These are phyloP conservation scores for Quercus glauca DNA, from an alignment of 306 rosid genomes.

Conservation along the genomic window DNA sequence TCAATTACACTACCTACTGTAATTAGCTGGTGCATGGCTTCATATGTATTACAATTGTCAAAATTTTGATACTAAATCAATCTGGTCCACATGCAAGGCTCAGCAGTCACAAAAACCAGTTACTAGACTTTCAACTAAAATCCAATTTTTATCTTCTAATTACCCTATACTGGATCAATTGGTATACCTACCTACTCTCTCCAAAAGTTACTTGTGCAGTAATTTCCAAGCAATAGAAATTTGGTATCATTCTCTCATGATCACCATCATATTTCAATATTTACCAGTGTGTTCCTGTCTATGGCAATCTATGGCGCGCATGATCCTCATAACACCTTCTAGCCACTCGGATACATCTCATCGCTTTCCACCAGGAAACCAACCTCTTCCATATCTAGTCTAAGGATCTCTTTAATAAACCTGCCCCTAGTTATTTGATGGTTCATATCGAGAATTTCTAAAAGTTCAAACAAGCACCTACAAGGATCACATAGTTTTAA, in stretches of 20 bases:
- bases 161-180: neutral
- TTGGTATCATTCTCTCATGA: neutral
- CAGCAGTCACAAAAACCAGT: neutral
- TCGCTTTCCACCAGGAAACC: neutral
- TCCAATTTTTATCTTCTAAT: neutral
- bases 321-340: neutral
- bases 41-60: neutral
- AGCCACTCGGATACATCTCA: neutral
- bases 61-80: too few relatives aligned
- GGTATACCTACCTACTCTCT: neutral
- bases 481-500: neutral
- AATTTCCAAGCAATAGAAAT: neutral
- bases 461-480: neutral
- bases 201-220: neutral
- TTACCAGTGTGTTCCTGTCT: neutral
- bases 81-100: neutral
- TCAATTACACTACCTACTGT: neutral
- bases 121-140: neutral
- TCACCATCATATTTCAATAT: neutral
- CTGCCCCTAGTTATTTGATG: neutral
- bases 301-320: neutral
- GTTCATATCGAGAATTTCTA: neutral
- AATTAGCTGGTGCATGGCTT: neutral
- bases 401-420: neutral
- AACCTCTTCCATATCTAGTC: neutral